Conservation (phyloP, 2,329 filamentous ascomycete genomes). For the Immersiporthe knoxdaviesiana region DNA sequence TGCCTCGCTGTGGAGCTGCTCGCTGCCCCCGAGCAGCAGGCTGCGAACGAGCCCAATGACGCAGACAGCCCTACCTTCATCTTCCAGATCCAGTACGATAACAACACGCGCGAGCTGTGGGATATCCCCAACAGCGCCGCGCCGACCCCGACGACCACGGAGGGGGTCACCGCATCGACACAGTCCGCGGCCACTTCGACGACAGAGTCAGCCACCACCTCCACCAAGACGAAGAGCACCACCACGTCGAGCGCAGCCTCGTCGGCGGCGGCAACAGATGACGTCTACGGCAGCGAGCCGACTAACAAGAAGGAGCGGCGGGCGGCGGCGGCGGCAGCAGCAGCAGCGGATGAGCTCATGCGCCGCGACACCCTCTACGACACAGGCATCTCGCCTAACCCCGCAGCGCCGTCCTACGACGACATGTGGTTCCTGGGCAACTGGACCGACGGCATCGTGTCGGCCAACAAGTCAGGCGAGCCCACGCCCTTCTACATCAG, state of each 20-base stretch:
- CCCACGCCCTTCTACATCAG: constrained; percentile 88
- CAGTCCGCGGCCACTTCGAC: neutral
- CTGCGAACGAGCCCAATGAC: constrained; percentile 63
- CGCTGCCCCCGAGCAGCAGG: constrained; percentile 76
- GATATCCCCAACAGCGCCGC: constrained; percentile 46
- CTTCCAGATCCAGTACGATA: constrained; percentile 76
- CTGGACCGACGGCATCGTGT: constrained; percentile 75
- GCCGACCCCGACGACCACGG: constrained; percentile 28
- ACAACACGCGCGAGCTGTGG: constrained; percentile 57
- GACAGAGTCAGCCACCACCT: neutral
- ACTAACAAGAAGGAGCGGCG: neutral
- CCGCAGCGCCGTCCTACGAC: constrained; percentile 60
- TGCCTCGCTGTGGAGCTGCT: constrained; percentile 82
- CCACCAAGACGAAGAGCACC: neutral
- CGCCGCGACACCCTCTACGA: constrained; percentile 27
- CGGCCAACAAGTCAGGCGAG: constrained; percentile 73
- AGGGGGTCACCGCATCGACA: constrained; percentile 9
- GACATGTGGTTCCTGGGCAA: constrained; percentile 85
- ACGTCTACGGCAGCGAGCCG: constrained; percentile 6
- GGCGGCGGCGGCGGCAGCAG: too few relatives aligned
- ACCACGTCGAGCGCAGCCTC: constrained; percentile 13
- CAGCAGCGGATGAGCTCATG: neutral
- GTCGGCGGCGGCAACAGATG: constrained; percentile 11
- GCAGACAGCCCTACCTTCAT: constrained; percentile 77
- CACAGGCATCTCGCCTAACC: constrained; percentile 52